phyloP scores from a whole-genome alignment of 106 monocot genomes.

The Gastrodia elata region DNA sequence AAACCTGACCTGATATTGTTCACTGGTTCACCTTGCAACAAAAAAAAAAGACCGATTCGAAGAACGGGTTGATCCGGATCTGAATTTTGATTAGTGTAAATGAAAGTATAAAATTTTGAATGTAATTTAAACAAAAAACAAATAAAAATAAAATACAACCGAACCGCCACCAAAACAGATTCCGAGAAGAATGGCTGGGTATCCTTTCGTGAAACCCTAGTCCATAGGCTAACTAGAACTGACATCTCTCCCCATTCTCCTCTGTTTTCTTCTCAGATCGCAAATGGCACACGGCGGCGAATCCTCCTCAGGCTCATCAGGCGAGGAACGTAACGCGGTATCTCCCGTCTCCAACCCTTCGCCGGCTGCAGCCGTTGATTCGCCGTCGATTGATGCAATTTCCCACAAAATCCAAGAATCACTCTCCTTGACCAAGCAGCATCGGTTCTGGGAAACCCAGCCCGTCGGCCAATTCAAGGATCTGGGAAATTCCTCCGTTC shows the following conservation, averaged over 20 bases:
- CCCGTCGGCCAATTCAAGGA: constrained; percentile 83
- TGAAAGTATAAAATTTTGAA: too few relatives aligned
- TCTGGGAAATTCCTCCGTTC: constrained; percentile 34
- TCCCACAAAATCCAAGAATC: constrained; percentile 51
- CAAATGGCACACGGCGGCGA: background rate
- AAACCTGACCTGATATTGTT: too few relatives aligned
- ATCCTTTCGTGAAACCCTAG: too few relatives aligned
- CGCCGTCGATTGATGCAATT: constrained; percentile 27
- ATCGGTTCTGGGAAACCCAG: constrained; percentile 88
- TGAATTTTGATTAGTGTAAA: too few relatives aligned
- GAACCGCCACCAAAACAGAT: too few relatives aligned
- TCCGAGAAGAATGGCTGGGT: too few relatives aligned
- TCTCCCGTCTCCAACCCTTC: background rate
- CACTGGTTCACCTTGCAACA: too few relatives aligned
- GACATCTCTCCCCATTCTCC: background rate
- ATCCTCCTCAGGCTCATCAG: constrained; percentile 3
- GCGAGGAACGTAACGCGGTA: background rate
- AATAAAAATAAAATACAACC: too few relatives aligned
- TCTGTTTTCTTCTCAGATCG: background rate
- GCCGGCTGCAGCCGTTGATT: background rate
- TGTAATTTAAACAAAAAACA: too few relatives aligned
- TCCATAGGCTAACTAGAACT: too few relatives aligned
- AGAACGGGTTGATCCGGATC: too few relatives aligned
- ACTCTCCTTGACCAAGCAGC: constrained; percentile 34
- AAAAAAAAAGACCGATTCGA: too few relatives aligned